These are phyloP conservation scores for Vaccinium macrocarpon DNA, from an alignment of 148 eudicot species.

Conservation along the genomic window DNA sequence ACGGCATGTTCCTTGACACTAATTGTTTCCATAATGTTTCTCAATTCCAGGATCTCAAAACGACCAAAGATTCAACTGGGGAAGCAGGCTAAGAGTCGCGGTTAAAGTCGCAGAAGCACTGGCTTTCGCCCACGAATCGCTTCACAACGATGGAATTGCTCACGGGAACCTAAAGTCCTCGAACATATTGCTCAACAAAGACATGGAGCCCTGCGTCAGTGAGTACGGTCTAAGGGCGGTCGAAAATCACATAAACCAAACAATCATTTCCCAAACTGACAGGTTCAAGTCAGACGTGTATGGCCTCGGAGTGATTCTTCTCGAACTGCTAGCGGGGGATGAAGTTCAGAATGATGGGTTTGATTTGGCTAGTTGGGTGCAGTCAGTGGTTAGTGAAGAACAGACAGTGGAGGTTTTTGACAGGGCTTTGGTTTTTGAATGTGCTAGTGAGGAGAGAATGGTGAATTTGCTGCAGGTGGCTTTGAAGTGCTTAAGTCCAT, in stretches of 20 bases:
- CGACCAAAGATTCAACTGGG: constrained; percentile 32
- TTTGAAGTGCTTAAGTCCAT: constrained; percentile 36
- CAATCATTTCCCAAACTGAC: constrained; percentile 7
- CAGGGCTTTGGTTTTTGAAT: constrained; percentile 28
- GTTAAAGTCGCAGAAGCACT: constrained; percentile 31
- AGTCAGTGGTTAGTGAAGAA: constrained; percentile 38
- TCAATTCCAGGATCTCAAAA: constrained; percentile 31
- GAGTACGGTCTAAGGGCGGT: constrained; percentile 42
- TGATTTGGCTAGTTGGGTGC: constrained; percentile 45
- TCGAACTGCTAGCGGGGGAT: constrained; percentile 44
- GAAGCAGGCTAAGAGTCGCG: constrained; percentile 35
- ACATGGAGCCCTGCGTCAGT: constrained; percentile 35
- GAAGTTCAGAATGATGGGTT: constrained; percentile 29
- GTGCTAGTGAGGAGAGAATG: constrained; percentile 44
- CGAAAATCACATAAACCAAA: constrained; percentile 12
- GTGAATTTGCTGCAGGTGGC: constrained; percentile 47
- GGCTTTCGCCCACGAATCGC: constrained; percentile 37
- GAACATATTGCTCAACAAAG: constrained; percentile 35
- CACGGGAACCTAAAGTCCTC: constrained; percentile 51
- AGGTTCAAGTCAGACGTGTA: constrained; percentile 27
- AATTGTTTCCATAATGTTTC: not conserved
- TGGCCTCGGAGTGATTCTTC: constrained; percentile 33
- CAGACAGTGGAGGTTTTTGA: constrained; percentile 27
- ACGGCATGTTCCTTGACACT: not conserved
- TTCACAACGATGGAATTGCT: constrained; percentile 27